Evolutionary conservation across 1,284 basidiomycete genomes (phyloP), one percentile per base, ranked within the genome.

Genomic region (Ganoderma sp.): DNA sequence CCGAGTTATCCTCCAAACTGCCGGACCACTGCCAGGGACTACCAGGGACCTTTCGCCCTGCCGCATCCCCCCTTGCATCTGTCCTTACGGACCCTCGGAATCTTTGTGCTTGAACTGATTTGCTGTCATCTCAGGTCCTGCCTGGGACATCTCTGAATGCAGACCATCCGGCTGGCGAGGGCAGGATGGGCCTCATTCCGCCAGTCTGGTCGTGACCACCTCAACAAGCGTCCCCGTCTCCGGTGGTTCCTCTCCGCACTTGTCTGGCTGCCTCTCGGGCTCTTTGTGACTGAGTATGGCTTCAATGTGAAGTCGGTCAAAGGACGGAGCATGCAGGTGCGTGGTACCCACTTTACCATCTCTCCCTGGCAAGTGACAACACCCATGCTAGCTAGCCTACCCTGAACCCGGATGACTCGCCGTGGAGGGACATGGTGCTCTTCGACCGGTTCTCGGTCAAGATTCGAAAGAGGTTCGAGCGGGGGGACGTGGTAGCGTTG

Each of bases 261-360:
- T 22, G 85, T 86, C 75, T 92, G 90, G 90, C 79, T 87, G 7
- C 90, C 90, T 14, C 78, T 84, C 22, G 80, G 79, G 1, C 68
- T 88, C 4, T 83, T 85, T 58, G 79, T 89, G 63, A 82, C 83
- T 0, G 80, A 87, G 63, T 83, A 87, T 67, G 82, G 84, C 69
- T 89, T 83, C 75, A 82, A 85, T 48, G 59, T 91, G 50, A 87
- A 87, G 69, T 79, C 81, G 2, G 83, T 93, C 34, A 82, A 81
- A 15, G 91, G 91, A 1, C 80, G 86, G 61, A 92, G 91, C 74
- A 93, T 93, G 91, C 90, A 92, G 89, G 91, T 90, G 71, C 65
- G 82, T 71, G 10, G 8, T 32, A 14, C 42, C 25, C 12, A 19
- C 61, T 8, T 3, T 15, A 28, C 22, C 10, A 15, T 6, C 9